Evolutionary conservation across 768 basidiomycete species (phyloP).

Genomic region (Auricularia sp.): DNA sequence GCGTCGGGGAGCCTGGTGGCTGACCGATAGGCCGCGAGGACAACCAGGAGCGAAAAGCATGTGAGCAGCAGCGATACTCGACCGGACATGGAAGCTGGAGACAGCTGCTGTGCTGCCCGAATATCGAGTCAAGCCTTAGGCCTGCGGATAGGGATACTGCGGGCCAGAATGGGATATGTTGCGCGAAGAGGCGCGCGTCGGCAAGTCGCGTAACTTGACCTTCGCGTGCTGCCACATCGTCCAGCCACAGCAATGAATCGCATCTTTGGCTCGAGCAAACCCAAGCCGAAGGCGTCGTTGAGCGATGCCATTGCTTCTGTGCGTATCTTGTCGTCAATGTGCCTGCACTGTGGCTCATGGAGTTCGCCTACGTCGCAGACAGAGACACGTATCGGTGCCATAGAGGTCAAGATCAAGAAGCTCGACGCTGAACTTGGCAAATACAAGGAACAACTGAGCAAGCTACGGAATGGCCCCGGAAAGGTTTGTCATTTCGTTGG

Average conservation of each 20-base stretch:
- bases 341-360: neutral
- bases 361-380: constrained; percentile 41
- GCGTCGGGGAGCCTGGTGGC: constrained; percentile 33
- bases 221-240: neutral
- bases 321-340: constrained; percentile 16
- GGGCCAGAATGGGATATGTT: neutral
- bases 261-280: constrained; percentile 65
- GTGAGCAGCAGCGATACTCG: neutral
- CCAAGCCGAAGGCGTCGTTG: constrained; percentile 74
- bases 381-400: constrained; percentile 72
- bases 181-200: neutral
- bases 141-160: neutral
- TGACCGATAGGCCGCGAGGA: constrained; percentile 26
- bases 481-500: constrained; percentile 47
- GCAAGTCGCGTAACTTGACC: neutral
- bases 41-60: neutral
- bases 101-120: neutral
- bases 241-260: constrained; percentile 52
- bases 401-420: constrained; percentile 96
- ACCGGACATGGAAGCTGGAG: neutral
- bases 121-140: too few relatives aligned
- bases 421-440: constrained; percentile 84
- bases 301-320: constrained; percentile 91
- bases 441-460: constrained; percentile 95
- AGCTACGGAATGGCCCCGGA: constrained; percentile 86